Evolutionary conservation across 2,329 filamentous ascomycete species (phyloP).

Genomic region (Aureobasidium zeae): DNA sequence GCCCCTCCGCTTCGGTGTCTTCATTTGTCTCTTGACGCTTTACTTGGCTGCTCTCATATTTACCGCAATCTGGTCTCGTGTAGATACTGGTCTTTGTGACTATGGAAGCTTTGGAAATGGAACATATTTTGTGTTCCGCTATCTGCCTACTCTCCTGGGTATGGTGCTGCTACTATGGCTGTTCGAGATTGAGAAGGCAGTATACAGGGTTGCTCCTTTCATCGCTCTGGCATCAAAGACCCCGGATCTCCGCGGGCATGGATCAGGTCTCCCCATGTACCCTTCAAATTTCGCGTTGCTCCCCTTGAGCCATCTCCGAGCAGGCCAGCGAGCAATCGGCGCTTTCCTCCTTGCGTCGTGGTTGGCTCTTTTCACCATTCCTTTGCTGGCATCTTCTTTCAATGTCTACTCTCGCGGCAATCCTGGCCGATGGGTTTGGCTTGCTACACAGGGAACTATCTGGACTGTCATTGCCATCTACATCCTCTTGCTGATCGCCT

Average conservation of each 20-base stretch:
- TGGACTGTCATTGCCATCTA: conserved; percentile 74
- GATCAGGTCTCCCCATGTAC: conserved; percentile 54
- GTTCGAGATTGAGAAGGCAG: conserved; percentile 61
- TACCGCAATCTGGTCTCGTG: conserved; percentile 58
- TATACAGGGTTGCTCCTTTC: conserved; percentile 72
- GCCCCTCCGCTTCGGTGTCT: conserved; percentile 50
- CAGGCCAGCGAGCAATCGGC: conserved; percentile 59
- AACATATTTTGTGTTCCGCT: conserved; percentile 77
- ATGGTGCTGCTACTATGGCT: conserved; percentile 65
- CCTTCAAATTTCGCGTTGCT: conserved; percentile 60
- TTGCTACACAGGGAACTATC: conserved; percentile 64
- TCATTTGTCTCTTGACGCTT: conserved; percentile 53
- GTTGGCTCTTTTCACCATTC: conserved; percentile 70
- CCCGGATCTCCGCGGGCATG: conserved; percentile 49
- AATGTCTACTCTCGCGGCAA: conserved; percentile 49
- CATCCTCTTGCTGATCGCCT: conserved; percentile 51
- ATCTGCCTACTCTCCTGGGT: conserved; percentile 70
- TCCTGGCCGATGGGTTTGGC: conserved; percentile 64
- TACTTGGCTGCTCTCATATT: conserved; percentile 67
- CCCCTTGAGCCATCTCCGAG: conserved; percentile 56
- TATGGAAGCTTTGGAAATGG: conserved; percentile 62
- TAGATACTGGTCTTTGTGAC: conserved; percentile 54
- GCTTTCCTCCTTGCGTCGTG: conserved; percentile 62
- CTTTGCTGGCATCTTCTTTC: conserved; percentile 70
- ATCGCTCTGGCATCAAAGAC: conserved; percentile 61